Evolutionary conservation across 176 grass and related monocot species (phyloP), one percentile per base, ranked within the genome.

Genomic region (Saccharum officinarum): DNA sequence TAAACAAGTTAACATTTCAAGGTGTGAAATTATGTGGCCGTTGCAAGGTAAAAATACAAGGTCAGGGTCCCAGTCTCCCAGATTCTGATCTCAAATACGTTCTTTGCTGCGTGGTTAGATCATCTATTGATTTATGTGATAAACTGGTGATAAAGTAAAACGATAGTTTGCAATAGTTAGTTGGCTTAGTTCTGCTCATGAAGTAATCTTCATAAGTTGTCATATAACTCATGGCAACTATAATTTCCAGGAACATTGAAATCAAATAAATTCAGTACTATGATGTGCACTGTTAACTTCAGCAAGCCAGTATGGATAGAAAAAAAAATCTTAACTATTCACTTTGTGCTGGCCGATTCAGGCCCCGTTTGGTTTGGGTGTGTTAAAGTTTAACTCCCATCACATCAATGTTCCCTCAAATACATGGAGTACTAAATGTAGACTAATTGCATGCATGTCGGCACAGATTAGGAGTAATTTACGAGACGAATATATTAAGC

Each of bases 21-120:
- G 96, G 96, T 26, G 96, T 98, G 44, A 95, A 94, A 77, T 86
- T 98, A 84, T 98, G 96, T 26, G 16, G 71, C 4, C 89, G 93
- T 34, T 98, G 96, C 89, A 98, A 98, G 95, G 95, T 95, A 93
- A 87, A 54, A 76, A 50, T 75, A 22, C 14, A 30, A 30, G 14
- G 44, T 25, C 26, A 73, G 28, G 44, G 42, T 31, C 71, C 42
- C n/a, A n/a, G n/a, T n/a, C n/a, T n/a, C n/a, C n/a, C 3, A 49
- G 1, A 14, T 8, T 49, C 15, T 20, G 15, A 17, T 12, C 22
- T 46, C 5, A 72, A 46, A 30, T 31, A 5, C 2, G 16, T 18
- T 34, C 0, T 55, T 55, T n/a, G 8, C 47, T 36, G 73, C 0
- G 12, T 36, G 30, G 28, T 52, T 75, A 75, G 15, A 75, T 46